Percentiles rank a stretch among this genome's conserved stretches.
These are phyloP conservation scores for Physcomitrium patens DNA, from an alignment of 225 moss, liverwort and hornwort genomes.

Conservation along the genomic window DNA sequence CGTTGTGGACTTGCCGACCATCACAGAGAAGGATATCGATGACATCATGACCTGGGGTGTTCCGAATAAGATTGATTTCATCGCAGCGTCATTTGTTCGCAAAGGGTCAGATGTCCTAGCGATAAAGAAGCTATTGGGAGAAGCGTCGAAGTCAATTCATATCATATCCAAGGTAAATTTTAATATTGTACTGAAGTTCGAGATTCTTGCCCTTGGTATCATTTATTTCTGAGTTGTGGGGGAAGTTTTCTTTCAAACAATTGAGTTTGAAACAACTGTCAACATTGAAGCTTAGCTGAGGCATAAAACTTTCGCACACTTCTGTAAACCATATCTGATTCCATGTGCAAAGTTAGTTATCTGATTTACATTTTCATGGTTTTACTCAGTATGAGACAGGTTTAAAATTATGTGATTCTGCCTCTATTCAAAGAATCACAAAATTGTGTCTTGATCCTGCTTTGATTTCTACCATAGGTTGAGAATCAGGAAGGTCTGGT, in stretches of 20 bases:
- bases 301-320: too few species aligned
- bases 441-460: not conserved
- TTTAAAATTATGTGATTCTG: too few species aligned
- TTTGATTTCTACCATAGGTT: constrained; percentile 47
- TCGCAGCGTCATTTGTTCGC: constrained; percentile 95
- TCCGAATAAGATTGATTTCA: constrained; percentile 86
- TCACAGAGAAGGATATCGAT: constrained; percentile 87
- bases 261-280: too few species aligned
- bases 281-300: too few species aligned
- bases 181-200: not conserved
- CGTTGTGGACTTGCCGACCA: constrained; percentile 91
- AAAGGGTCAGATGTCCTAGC: constrained; percentile 71
- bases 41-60: constrained; percentile 89
- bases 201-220: too few species aligned
- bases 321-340: too few species aligned
- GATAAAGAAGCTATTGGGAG: constrained; percentile 75
- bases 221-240: too few species aligned
- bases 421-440: too few species aligned
- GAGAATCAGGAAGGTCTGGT: constrained; percentile 95
- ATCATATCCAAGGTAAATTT: constrained; percentile 79
- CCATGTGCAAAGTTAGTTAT: too few species aligned
- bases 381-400: too few species aligned
- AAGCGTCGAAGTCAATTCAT: constrained; percentile 59
- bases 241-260: too few species aligned
- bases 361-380: too few species aligned